These are phyloP conservation scores for Epichloe brachyelytri DNA, from an alignment of 2,329 filamentous ascomycete genomes.

Conservation along the genomic window DNA sequence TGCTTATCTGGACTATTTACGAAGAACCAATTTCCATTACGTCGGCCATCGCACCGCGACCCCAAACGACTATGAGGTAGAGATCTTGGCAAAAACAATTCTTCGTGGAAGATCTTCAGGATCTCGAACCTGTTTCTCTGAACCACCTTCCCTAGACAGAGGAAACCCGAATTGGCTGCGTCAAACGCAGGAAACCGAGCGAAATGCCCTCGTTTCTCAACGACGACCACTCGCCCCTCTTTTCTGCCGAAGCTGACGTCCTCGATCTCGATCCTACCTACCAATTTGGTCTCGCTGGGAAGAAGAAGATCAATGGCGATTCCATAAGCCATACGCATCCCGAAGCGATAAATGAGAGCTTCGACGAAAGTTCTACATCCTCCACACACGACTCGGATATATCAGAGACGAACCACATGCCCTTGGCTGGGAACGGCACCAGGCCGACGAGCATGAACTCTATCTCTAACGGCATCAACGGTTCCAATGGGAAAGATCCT, in stretches of 20 bases:
- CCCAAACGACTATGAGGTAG: neutral
- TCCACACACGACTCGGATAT: constrained; percentile 40
- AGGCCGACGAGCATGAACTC: constrained; percentile 44
- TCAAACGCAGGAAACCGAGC: constrained; percentile 7
- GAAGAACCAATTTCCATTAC: neutral
- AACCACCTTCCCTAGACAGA: neutral
- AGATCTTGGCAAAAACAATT: neutral
- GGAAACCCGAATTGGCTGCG: neutral
- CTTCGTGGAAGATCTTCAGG: neutral
- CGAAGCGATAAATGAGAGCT: constrained; percentile 36
- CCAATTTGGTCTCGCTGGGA: constrained; percentile 22
- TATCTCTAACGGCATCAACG: constrained; percentile 41
- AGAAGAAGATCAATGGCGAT: constrained; percentile 23
- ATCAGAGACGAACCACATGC: constrained; percentile 31
- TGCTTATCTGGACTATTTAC: neutral
- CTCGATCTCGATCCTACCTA: constrained; percentile 30
- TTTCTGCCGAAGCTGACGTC: constrained; percentile 28
- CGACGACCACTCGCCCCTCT: constrained; percentile 30
- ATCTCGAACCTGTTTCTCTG: neutral
- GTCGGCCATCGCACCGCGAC: neutral
- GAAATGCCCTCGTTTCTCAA: constrained; percentile 43
- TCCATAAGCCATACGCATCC: constrained; percentile 28
- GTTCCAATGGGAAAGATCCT: constrained; percentile 18
- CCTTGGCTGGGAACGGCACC: constrained; percentile 30
- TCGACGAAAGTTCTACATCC: constrained; percentile 40